Base-by-base conservation (phyloP, 345 rosid genomes). In the Kernera saxatilis region DNA sequence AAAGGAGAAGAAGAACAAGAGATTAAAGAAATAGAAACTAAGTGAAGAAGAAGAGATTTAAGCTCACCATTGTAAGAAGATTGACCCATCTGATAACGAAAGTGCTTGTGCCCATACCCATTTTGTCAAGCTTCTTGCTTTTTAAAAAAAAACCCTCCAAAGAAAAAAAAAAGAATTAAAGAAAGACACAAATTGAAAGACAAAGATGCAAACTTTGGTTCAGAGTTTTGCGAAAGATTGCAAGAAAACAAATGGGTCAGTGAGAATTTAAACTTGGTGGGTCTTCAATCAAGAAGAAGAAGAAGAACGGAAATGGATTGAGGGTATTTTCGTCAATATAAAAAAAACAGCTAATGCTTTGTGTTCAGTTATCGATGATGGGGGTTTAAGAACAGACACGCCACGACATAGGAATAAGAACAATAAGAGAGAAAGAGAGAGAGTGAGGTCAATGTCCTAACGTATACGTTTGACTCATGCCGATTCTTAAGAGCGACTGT, bases 11-110 rank as follows among this genome's bases (percentile, higher is more conserved):
- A n/a, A n/a, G n/a, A n/a, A n/a, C n/a, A n/a, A n/a, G n/a, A n/a
- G 19, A 62, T 37, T 19, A 63, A 43, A 41, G 18, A 59, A 50
- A 58, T 23, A 48, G 40, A 76, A 66, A 50, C 15, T 46, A 78
- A 69, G 45, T 77, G 8, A 5, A 44, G 27, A 27, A 69, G 39
- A 10, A 18, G 29, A 29, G 46, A 39, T 21, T 19, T 5, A 51
- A 60, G 59, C 77, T 64, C 80, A 93, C 98, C 96, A 87, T 88
- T 32, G 94, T 91, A 77, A 90, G 84, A 60, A 93, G 88, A 80
- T 93, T 93, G 75, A 90, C 84, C 96, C 98, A 90, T 85, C 91
- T 87, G 82, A 92, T 87, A 19, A 88, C 84, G 66, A 90, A 88
- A 77, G 85, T 88, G 81, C 98, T 92, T 49, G 93, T 85, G 46